Base-by-base conservation (phyloP, 305 asterid species). In the Fraxinus baroniana region DNA sequence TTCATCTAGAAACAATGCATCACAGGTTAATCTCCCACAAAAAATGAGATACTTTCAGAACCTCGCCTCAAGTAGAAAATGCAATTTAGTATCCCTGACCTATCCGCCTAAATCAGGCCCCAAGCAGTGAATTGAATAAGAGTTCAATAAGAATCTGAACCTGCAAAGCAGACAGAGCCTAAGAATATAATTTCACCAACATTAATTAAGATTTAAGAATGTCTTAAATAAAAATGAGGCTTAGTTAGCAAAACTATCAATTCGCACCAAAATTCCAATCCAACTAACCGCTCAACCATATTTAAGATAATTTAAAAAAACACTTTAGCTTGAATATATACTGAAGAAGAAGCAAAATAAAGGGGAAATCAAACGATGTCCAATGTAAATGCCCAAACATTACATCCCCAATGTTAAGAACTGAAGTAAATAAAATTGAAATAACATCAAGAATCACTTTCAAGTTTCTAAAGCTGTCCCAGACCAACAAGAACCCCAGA, bases 1-100 rank as follows among this genome's bases (percentile, higher is more conserved):
- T 91, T 92, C 97, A 91, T 91, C 83, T 87, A 91, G 83, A 79
- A 82, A 85, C 37, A 77, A 84, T 30, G 85, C 94, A 93, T 93
- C 88, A 92, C 91, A 83, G 86, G 74, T 82, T 84, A 84, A 88
- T 81, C 82, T 76, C 85, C 81, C 73, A 80, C 86, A 84, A 79
- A 72, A 32, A 78, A 37, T 46, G 66, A 80, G 30, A 79, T 84
- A 72, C 57, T 83, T 77, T 66, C 39, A 77, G 77, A 83, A 33
- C 80, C 84, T 85, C 79, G 39, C 85, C 86, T 35, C 83, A 55
- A 78, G 78, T 39, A 80, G 79, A 81, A 68, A 60, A 41, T 76
- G 78, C 20, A 82, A 85, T n/a, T 70, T 79, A 75, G 55, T 33
- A 72, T 24, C 77, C 75, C 74, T 76, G 78, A 76, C 74, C 89